Conservation (phyloP, 2,329 filamentous ascomycete species). For the Metarhizium humberi region DNA sequence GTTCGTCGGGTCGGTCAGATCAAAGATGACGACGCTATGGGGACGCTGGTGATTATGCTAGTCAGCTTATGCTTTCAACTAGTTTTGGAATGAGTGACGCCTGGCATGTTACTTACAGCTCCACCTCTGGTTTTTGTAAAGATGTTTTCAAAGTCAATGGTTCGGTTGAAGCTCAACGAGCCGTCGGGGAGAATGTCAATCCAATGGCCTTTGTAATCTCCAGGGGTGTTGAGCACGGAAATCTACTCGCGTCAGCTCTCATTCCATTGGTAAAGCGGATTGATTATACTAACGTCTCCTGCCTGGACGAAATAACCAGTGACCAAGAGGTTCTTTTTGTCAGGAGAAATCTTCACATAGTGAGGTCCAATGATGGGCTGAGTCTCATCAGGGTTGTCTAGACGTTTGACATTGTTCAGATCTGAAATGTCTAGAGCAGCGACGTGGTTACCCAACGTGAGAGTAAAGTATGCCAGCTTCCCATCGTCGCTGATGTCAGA, state of each 20-base stretch:
- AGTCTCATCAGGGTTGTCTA: slow-evolving; percentile 48
- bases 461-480: slow-evolving; percentile 48
- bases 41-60: slow-evolving; percentile 27
- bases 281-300: slow-evolving; percentile 31
- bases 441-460: slow-evolving; percentile 53
- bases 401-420: slow-evolving; percentile 48
- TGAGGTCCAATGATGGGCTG: slow-evolving; percentile 54
- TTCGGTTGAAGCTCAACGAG: slow-evolving; percentile 48
- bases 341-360: slow-evolving; percentile 54
- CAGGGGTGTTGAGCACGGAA: slow-evolving; percentile 50
- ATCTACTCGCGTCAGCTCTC: slow-evolving; percentile 23
- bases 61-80: not conserved
- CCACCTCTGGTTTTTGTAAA: slow-evolving; percentile 44
- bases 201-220: slow-evolving; percentile 53
- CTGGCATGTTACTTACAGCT: slow-evolving; percentile 19
- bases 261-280: not conserved
- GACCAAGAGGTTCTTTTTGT: slow-evolving; percentile 54
- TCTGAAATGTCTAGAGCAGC: slow-evolving; percentile 53
- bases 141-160: slow-evolving; percentile 44
- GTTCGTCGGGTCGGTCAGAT: slow-evolving; percentile 43
- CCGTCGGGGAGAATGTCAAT: slow-evolving; percentile 49
- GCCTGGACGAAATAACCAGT: slow-evolving; percentile 59
- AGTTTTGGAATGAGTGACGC: not conserved
- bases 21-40: slow-evolving; percentile 47
- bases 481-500: slow-evolving; percentile 50